A percentile compares a stretch with the other conserved stretches of the same genome.
phyloP scores from a whole-genome alignment of 176 grass and related monocot genomes.

The Luzula sylvatica region DNA sequence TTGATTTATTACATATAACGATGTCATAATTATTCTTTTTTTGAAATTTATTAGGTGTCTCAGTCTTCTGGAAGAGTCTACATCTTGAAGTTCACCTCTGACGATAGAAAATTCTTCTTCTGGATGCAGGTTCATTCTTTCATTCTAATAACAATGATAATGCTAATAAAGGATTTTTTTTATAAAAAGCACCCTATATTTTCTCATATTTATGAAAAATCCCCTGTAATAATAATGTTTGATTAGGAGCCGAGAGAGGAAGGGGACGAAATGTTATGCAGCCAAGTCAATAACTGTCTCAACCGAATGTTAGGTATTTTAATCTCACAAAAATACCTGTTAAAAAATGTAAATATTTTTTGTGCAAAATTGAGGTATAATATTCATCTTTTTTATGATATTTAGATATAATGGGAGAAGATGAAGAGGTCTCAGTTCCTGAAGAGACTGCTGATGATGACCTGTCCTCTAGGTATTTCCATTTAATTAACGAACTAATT shows the following conservation, averaged over 20 bases:
- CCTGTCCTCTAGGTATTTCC: slow-evolving; percentile 80
- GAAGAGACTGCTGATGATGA: slow-evolving; percentile 94
- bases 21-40: slow-evolving; percentile 1
- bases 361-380: not conserved
- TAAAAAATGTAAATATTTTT: slow-evolving; percentile 13
- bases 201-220: no score
- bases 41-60: slow-evolving; percentile 53
- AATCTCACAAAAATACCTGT: slow-evolving; percentile 4
- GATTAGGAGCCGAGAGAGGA: slow-evolving; percentile 68
- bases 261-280: slow-evolving; percentile 51
- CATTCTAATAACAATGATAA: slow-evolving; percentile 4
- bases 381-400: slow-evolving; percentile 19
- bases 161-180: no score
- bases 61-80: slow-evolving; percentile 92
- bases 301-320: slow-evolving; percentile 68
- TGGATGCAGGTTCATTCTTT: slow-evolving; percentile 99
- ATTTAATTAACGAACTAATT: no score
- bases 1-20: not conserved
- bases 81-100: slow-evolving; percentile 80
- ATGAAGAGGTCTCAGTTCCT: slow-evolving; percentile 51
- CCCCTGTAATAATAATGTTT: slow-evolving; percentile 16
- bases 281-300: slow-evolving; percentile 64
- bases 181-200: no score
- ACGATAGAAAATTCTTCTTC: slow-evolving; percentile 81
- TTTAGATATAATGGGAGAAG: slow-evolving; percentile 57